Evolutionary conservation across 257 asterid species (phyloP).

Genomic region (Nicotiana attenuata): DNA sequence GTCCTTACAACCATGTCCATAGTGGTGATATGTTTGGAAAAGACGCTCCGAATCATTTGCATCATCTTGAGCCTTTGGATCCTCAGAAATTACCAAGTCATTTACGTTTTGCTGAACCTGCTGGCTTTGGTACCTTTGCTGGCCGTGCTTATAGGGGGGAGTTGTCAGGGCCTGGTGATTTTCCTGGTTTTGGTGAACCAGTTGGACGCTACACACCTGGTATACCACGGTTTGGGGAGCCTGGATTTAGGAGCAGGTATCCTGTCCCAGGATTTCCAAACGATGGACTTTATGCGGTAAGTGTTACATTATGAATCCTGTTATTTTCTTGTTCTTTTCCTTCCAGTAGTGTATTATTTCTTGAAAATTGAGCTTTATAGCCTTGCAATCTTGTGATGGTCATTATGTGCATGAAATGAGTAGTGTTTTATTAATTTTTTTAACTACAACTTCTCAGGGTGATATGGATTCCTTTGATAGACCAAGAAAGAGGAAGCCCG

Average conservation of each 20-base stretch:
- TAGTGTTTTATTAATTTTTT: neutral
- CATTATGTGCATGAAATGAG: neutral
- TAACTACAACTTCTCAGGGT: conserved; percentile 38
- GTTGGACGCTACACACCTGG: conserved; percentile 34
- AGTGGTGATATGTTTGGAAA: conserved; percentile 41
- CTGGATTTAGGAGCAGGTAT: conserved; percentile 56
- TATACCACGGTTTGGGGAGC: conserved; percentile 53
- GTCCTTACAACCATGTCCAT: conserved; percentile 35
- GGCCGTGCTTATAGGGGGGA: conserved; percentile 42
- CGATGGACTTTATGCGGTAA: conserved; percentile 45
- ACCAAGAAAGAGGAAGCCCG: conserved; percentile 60
- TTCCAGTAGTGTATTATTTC: neutral
- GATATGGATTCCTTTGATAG: conserved; percentile 47
- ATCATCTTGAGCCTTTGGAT: conserved; percentile 44
- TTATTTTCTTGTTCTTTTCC: neutral
- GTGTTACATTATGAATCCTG: conserved; percentile 15
- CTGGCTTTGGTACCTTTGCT: conserved; percentile 51
- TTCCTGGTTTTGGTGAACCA: conserved; percentile 43
- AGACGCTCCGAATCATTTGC: conserved; percentile 40
- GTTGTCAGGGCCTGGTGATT: conserved; percentile 36
- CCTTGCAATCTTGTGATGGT: neutral
- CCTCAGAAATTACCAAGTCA: conserved; percentile 43
- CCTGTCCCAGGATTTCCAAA: conserved; percentile 46
- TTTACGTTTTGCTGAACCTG: conserved; percentile 37
- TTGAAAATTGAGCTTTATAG: conserved; percentile 1